These are phyloP conservation scores for Trypanosoma scelopori DNA, from an alignment of 208 protist genomes.

Conservation along the genomic window DNA sequence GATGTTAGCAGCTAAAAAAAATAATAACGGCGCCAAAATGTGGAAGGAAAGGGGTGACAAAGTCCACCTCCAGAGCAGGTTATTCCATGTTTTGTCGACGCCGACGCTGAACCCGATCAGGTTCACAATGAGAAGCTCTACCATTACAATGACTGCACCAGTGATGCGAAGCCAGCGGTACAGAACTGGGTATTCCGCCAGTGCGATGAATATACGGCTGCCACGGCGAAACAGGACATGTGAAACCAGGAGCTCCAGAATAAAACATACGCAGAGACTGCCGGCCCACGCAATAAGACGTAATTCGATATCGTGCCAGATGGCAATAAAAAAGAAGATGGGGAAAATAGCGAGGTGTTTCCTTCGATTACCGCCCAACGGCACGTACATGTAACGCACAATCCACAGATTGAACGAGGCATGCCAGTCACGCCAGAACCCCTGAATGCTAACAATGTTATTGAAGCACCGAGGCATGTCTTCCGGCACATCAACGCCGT, in stretches of 20 bases:
- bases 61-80: conserved; percentile 20
- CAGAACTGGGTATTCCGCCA: conserved; percentile 29
- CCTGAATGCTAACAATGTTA: conserved; percentile 66
- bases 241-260: conserved; percentile 68
- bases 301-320: conserved; percentile 91
- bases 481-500: conserved; percentile 78
- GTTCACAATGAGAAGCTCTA: conserved; percentile 62
- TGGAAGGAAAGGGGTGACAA: conserved; percentile 24
- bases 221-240: conserved; percentile 36
- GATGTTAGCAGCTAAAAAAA: conserved; percentile 49
- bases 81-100: conserved; percentile 18
- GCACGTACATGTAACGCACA: conserved; percentile 85
- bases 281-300: conserved; percentile 73
- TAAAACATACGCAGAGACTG: conserved; percentile 63
- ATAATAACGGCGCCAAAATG: conserved; percentile 30
- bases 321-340: conserved; percentile 93
- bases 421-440: conserved; percentile 94
- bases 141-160: conserved; percentile 39
- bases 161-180: conserved; percentile 49
- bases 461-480: conserved; percentile 79
- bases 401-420: conserved; percentile 93
- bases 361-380: conserved; percentile 54
- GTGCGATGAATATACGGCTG: conserved; percentile 20
- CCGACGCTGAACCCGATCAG: conserved; percentile 69
- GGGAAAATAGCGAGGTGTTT: conserved; percentile 69